Evolutionary conservation across 129 eudicot genomes (phyloP), one percentile per base, ranked within the genome.

Genomic region (Flaveria robusta): DNA sequence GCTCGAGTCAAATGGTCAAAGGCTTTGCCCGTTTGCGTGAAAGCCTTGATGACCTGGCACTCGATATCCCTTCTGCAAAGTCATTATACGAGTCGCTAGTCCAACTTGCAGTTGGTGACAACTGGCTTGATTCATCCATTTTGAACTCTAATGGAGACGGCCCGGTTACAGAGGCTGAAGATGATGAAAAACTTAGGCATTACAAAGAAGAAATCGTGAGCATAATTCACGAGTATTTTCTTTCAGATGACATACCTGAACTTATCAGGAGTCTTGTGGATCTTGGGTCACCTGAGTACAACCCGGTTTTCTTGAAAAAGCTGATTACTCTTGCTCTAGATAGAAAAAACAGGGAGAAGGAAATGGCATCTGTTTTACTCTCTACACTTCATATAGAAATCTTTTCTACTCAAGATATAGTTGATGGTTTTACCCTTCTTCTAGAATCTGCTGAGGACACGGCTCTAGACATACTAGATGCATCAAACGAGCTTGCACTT

Each of bases 401-500:
- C 66, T 90, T 92, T 64, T 89, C 98, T 0, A 92, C 96, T 9
- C 94, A 88, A 68, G 98, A 92, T 77, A 90, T 92, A 4, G 98
- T 90, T 24, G 81, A 86, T 27, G 98, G 98, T 22, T 92, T 92
- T 71, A 83, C 82, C 63, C 66, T 90, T 69, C 98, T 92, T 9
- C 69, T 92, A 65, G 98, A 92, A 83, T 84, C 96, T 59, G 95
- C 98, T 1, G 98, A 92, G 23, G 98, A 92, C 76, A 92, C 96
- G 0, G 96, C 98, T 5, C 92, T 92, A 15, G 98, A 92, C 80
- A 85, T 92, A 50, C 78, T 92, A 4, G 98, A 92, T 73, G 98
- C 98, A 7, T 90, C 96, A 18, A 85, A 88, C 26, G 98, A 90
- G 65, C 92, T 92, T 1, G 93, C 98, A 10, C 87, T 89, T 58